A percentile compares a stretch with the other conserved stretches of the same genome.
These are phyloP conservation scores for Wickerhamomyces mucosus DNA, from an alignment of 805 yeast species.

Conservation along the genomic window DNA sequence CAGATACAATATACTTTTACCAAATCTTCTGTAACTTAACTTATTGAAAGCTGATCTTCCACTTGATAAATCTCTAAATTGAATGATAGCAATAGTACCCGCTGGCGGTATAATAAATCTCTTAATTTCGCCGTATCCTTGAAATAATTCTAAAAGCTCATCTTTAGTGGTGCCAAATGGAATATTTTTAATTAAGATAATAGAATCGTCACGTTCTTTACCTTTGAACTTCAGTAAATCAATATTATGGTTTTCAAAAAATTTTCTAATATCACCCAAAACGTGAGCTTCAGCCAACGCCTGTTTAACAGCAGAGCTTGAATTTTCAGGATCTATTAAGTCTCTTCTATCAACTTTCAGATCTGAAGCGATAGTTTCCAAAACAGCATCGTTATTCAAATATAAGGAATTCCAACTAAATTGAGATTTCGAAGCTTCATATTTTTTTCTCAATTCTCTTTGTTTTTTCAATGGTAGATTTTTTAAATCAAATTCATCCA, in stretches of 20 bases:
- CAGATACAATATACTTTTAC: conserved; percentile 76
- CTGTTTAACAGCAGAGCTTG: conserved; percentile 88
- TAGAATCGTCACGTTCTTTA: conserved; percentile 67
- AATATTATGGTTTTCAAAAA: conserved; percentile 78
- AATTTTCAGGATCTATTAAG: conserved; percentile 77
- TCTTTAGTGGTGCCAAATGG: conserved; percentile 77
- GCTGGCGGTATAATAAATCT: conserved; percentile 91
- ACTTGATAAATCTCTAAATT: conserved; percentile 70
- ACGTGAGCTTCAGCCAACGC: conserved; percentile 97
- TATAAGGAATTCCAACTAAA: conserved; percentile 94
- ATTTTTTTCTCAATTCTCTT: conserved; percentile 71
- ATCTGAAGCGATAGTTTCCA: conserved; percentile 79
- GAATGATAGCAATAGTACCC: conserved; percentile 92
- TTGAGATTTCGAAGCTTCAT: conserved; percentile 75
- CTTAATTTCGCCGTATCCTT: conserved; percentile 69
- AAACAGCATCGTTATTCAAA: conserved; percentile 84
- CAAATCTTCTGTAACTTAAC: conserved; percentile 79
- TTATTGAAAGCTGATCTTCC: conserved; percentile 88
- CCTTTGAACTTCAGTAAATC: conserved; percentile 63
- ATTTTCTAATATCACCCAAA: conserved; percentile 80
- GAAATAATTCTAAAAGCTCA: conserved; percentile 76
- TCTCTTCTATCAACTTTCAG: conserved; percentile 79
- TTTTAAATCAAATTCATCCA: conserved; percentile 86
- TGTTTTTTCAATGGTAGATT: conserved; percentile 91
- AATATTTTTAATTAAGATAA: conserved; percentile 81